Evolutionary conservation across 2,329 filamentous ascomycete genomes (phyloP).

Genomic region (Colletotrichum higginsianum): DNA sequence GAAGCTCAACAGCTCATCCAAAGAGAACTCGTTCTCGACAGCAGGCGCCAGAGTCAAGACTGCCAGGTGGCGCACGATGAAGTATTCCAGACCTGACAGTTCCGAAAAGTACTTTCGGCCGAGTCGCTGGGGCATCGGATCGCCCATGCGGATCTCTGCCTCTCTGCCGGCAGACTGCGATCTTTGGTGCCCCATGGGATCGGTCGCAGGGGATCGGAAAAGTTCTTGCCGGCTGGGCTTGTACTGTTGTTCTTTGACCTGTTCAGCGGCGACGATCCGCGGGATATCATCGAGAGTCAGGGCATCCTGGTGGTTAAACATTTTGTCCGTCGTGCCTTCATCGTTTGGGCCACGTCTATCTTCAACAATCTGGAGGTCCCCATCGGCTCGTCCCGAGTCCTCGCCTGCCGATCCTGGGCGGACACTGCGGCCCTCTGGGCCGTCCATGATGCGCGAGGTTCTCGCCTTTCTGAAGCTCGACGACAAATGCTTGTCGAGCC

Average conservation of each 20-base stretch:
- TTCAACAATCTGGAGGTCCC: constrained; percentile 82
- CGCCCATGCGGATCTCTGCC: constrained; percentile 65
- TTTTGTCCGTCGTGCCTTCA: constrained; percentile 81
- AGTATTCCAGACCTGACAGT: constrained; percentile 94
- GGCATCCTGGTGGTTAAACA: constrained; percentile 91
- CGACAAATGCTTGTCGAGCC: constrained; percentile 93
- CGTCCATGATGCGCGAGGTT: constrained; percentile 93
- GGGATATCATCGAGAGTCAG: constrained; percentile 97
- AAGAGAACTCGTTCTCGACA: constrained; percentile 89
- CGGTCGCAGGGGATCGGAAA: constrained; percentile 69
- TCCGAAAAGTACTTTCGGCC: constrained; percentile 94
- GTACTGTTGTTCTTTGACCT: constrained; percentile 88
- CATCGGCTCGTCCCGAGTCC: constrained; percentile 68
- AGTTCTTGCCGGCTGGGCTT: constrained; percentile 80
- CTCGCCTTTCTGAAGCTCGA: constrained; percentile 92
- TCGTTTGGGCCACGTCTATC: constrained; percentile 75
- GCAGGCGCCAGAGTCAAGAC: constrained; percentile 96
- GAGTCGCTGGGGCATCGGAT: constrained; percentile 68
- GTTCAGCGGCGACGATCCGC: constrained; percentile 93
- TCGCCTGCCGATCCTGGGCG: constrained; percentile 81
- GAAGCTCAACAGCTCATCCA: constrained; percentile 91
- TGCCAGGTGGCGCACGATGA: constrained; percentile 95
- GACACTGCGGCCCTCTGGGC: constrained; percentile 77
- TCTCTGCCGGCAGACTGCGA: constrained; percentile 70
- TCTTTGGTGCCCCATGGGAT: constrained; percentile 76